A percentile compares a stretch with the other conserved stretches of the same genome.
These are phyloP conservation scores for Leishmania tropica DNA, from an alignment of 208 protist genomes.

Conservation along the genomic window DNA sequence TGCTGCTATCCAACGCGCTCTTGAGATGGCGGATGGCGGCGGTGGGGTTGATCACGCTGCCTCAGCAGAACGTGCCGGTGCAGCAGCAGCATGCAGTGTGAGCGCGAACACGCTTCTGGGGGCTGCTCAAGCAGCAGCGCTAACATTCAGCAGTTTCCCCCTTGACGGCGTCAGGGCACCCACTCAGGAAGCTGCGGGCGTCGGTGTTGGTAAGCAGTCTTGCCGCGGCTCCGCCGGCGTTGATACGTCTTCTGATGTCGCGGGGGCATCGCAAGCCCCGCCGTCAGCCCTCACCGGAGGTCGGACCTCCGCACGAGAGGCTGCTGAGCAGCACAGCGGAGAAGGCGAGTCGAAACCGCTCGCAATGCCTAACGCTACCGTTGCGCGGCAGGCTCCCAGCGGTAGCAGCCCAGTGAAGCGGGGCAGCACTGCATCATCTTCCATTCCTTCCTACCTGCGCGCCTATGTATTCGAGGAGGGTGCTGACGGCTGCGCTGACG, in stretches of 20 bases:
- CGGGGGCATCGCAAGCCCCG: neutral
- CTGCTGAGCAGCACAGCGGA: neutral
- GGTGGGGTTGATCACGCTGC: neutral
- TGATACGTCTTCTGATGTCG: neutral
- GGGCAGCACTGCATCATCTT: neutral
- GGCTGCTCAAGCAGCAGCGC: neutral
- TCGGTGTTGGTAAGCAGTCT: neutral
- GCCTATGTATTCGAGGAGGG: slow-evolving; percentile 23
- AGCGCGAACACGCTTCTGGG: neutral
- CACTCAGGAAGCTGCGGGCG: neutral
- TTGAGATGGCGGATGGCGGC: neutral
- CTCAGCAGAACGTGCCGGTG: too few relatives aligned
- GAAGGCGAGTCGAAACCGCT: neutral
- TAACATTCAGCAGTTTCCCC: neutral
- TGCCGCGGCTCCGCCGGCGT: neutral
- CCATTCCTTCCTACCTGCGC: slow-evolving; percentile 23
- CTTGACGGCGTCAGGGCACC: neutral
- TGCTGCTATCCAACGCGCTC: slow-evolving; percentile 12
- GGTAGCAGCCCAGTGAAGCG: neutral
- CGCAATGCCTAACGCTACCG: neutral
- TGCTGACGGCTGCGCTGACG: neutral
- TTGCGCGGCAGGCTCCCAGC: neutral
- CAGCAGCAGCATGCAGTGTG: neutral
- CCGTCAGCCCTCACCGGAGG: neutral
- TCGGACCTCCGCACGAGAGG: neutral